Conservation (phyloP, 306 rosid genomes). For the Sicyos edulis region DNA sequence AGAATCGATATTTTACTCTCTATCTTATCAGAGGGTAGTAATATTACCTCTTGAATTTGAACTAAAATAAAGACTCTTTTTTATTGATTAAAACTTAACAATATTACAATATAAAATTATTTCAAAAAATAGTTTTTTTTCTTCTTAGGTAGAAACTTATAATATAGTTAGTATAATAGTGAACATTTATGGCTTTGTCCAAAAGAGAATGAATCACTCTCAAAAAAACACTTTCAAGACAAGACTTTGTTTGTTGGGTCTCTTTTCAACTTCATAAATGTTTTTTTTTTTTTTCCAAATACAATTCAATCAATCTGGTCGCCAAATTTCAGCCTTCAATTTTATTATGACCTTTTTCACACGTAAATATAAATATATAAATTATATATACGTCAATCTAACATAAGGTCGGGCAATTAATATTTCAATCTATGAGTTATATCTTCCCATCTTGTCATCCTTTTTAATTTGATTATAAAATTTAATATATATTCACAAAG, state of each 20-base stretch:
- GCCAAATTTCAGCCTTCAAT: slow-evolving; percentile 20
- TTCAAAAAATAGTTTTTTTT: no score
- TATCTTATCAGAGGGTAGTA: no score
- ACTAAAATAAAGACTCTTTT: no score
- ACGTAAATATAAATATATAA: slow-evolving; percentile 10
- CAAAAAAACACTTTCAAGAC: slow-evolving; percentile 11
- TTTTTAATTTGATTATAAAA: not conserved
- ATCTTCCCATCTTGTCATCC: not conserved
- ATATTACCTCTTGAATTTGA: no score
- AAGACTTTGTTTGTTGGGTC: slow-evolving; percentile 18
- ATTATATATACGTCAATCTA: not conserved
- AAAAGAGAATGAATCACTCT: slow-evolving; percentile 18
- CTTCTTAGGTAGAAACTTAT: no score
- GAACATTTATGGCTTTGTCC: slow-evolving; percentile 18
- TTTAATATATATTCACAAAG: not conserved
- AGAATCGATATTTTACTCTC: no score
- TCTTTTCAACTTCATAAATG: slow-evolving; percentile 13
- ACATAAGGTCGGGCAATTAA: not conserved
- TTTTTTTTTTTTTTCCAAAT: not conserved
- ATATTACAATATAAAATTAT: no score
- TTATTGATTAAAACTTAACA: no score
- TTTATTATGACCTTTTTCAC: slow-evolving; percentile 13
- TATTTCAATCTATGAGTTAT: not conserved
- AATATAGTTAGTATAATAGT: not conserved
- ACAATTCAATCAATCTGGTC: slow-evolving; percentile 15